These are phyloP conservation scores for Pseudonitzschia multiseries DNA, from an alignment of 108 stramenopile genomes.

Conservation along the genomic window DNA sequence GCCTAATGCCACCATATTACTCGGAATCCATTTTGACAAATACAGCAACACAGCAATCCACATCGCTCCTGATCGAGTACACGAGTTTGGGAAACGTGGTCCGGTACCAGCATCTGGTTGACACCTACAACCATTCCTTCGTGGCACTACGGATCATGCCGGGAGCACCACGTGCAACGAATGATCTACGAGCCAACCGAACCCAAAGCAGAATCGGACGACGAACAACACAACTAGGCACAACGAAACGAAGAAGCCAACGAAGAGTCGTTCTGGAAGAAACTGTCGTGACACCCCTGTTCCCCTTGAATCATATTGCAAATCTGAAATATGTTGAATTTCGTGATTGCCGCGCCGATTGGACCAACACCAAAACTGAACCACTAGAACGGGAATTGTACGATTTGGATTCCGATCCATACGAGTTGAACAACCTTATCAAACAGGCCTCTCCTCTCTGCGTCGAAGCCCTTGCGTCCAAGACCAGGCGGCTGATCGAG, in stretches of 20 bases:
- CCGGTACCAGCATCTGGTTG: constrained; percentile 37
- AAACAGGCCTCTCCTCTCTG: background rate
- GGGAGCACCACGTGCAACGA: background rate
- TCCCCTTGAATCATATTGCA: background rate
- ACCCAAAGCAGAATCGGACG: too few species aligned
- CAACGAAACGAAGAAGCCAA: too few species aligned
- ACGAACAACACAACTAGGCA: too few species aligned
- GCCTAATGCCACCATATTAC: background rate
- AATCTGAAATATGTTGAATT: constrained; percentile 45
- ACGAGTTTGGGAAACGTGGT: constrained; percentile 33
- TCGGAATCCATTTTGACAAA: background rate
- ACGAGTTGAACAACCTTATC: constrained; percentile 34
- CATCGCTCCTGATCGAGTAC: constrained; percentile 37
- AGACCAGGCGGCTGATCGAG: constrained; percentile 4
- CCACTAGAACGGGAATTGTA: constrained; percentile 43
- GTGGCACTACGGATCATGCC: constrained; percentile 31
- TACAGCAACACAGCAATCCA: background rate
- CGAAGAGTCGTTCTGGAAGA: too few species aligned
- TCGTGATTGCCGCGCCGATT: constrained; percentile 32
- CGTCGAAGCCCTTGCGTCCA: background rate
- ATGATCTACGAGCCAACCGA: background rate
- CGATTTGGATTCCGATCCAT: constrained; percentile 43
- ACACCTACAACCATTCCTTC: constrained; percentile 46
- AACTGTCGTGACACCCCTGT: too few species aligned
- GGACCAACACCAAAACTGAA: constrained; percentile 24